These are phyloP conservation scores for Quercus gilva DNA, from an alignment of 306 rosid genomes.

Conservation along the genomic window DNA sequence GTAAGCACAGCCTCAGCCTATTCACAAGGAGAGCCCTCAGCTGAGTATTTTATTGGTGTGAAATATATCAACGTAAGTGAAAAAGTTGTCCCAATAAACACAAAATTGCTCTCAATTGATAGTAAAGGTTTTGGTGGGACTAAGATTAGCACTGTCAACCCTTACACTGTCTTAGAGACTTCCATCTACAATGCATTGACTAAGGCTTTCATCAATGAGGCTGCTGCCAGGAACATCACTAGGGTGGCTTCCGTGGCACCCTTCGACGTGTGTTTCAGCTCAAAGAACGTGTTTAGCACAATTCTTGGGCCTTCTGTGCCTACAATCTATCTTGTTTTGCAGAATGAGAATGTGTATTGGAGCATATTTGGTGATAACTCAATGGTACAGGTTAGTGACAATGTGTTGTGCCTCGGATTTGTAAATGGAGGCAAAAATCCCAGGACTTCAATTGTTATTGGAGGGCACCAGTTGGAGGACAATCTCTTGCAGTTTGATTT, in stretches of 20 bases:
- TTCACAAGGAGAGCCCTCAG: constrained; percentile 40
- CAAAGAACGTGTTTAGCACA: constrained; percentile 15
- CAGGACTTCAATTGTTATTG: constrained; percentile 37
- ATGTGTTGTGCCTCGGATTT: constrained; percentile 34
- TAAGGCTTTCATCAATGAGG: constrained; percentile 26
- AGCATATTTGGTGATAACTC: constrained; percentile 40
- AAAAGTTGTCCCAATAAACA: constrained; percentile 31
- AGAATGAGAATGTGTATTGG: constrained; percentile 26
- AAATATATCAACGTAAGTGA: constrained; percentile 37
- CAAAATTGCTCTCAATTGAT: constrained; percentile 37
- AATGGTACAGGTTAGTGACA: constrained; percentile 27
- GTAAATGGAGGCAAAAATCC: constrained; percentile 36
- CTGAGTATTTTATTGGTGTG: constrained; percentile 59
- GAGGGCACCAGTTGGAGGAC: constrained; percentile 43
- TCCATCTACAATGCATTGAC: constrained; percentile 56
- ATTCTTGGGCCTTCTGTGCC: constrained; percentile 40
- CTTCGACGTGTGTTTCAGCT: constrained; percentile 47
- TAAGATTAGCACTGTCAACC: constrained; percentile 63
- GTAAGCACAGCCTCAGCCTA: constrained; percentile 57
- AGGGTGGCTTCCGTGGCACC: constrained; percentile 35
- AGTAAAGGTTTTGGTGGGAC: constrained; percentile 60
- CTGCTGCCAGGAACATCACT: constrained; percentile 39
- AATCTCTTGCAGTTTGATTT: constrained; percentile 46
- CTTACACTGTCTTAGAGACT: constrained; percentile 56
- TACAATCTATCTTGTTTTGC: constrained; percentile 30